phyloP scores from a whole-genome alignment of 257 asterid genomes.

The Lycium ferocissimum region DNA sequence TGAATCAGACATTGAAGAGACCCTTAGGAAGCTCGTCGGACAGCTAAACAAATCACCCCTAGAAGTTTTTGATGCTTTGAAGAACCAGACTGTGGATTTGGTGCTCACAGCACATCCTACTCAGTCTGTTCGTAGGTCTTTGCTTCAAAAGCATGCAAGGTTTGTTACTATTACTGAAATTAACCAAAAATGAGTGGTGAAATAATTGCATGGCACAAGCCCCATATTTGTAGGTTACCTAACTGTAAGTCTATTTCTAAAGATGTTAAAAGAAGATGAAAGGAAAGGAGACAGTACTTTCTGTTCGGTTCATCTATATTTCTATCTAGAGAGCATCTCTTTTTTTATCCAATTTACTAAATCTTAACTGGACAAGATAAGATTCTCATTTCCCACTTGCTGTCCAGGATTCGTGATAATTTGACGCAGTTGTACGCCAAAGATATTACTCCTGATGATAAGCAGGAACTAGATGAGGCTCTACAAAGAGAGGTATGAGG shows the following conservation, averaged over 20 bases:
- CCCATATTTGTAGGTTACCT: background rate
- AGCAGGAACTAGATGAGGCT: constrained; percentile 96
- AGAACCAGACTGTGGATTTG: constrained; percentile 89
- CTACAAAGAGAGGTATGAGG: constrained; percentile 84
- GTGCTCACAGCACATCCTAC: constrained; percentile 95
- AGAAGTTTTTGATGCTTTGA: constrained; percentile 86
- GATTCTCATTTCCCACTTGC: background rate
- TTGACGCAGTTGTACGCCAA: constrained; percentile 79
- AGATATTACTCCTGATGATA: constrained; percentile 92
- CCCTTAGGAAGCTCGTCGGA: constrained; percentile 84
- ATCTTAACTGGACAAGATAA: background rate
- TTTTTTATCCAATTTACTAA: background rate
- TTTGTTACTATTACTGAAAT: constrained; percentile 34
- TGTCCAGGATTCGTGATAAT: constrained; percentile 76
- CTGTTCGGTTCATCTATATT: background rate
- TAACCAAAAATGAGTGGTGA: constrained; percentile 2
- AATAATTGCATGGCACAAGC: constrained; percentile 5
- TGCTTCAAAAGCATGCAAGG: constrained; percentile 97
- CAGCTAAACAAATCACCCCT: constrained; percentile 76
- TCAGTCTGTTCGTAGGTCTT: constrained; percentile 92
- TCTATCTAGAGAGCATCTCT: background rate
- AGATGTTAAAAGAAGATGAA: background rate
- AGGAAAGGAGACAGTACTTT: background rate
- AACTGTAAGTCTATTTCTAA: background rate
- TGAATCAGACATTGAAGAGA: constrained; percentile 94